Conservation (phyloP, 2,329 filamentous ascomycete genomes). For the Cyphellophora europaea region DNA sequence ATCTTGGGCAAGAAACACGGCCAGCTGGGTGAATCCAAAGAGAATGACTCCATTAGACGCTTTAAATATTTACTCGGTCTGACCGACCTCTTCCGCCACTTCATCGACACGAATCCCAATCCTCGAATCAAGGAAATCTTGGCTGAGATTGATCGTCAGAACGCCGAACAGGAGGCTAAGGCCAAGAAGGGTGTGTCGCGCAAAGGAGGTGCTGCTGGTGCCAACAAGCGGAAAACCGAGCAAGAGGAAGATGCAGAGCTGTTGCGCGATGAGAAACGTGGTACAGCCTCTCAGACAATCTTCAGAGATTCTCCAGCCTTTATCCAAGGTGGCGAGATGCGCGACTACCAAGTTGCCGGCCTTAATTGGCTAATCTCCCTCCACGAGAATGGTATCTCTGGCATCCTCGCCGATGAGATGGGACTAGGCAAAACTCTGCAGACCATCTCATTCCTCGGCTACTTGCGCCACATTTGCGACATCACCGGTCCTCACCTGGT, state of each 20-base stretch:
- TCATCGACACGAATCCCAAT: slow-evolving; percentile 95
- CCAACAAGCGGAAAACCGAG: slow-evolving; percentile 78
- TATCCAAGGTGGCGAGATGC: slow-evolving; percentile 74
- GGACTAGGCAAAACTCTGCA: slow-evolving; percentile 95
- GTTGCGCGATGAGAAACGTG: slow-evolving; percentile 75
- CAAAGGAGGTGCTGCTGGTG: slow-evolving; percentile 69
- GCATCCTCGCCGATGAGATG: slow-evolving; percentile 97
- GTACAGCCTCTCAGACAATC: slow-evolving; percentile 74
- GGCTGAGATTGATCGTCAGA: slow-evolving; percentile 87
- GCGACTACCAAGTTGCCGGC: slow-evolving; percentile 92
- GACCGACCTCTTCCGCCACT: slow-evolving; percentile 95
- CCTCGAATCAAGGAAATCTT: slow-evolving; percentile 91
- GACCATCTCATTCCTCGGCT: slow-evolving; percentile 93
- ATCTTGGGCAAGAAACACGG: slow-evolving; percentile 95
- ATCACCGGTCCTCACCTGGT: slow-evolving; percentile 88
- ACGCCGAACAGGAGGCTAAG: slow-evolving; percentile 60
- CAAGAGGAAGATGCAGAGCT: slow-evolving; percentile 95
- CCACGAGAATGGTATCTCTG: slow-evolving; percentile 97
- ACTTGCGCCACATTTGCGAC: slow-evolving; percentile 80
- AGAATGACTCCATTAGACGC: slow-evolving; percentile 87
- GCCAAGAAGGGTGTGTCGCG: slow-evolving; percentile 66
- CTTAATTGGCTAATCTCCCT: slow-evolving; percentile 97
- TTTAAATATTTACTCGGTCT: slow-evolving; percentile 92
- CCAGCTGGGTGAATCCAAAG: slow-evolving; percentile 84
- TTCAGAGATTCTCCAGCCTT: slow-evolving; percentile 93